These are phyloP conservation scores for Neonectria punicea DNA, from an alignment of 2,329 filamentous ascomycete genomes.

Conservation along the genomic window DNA sequence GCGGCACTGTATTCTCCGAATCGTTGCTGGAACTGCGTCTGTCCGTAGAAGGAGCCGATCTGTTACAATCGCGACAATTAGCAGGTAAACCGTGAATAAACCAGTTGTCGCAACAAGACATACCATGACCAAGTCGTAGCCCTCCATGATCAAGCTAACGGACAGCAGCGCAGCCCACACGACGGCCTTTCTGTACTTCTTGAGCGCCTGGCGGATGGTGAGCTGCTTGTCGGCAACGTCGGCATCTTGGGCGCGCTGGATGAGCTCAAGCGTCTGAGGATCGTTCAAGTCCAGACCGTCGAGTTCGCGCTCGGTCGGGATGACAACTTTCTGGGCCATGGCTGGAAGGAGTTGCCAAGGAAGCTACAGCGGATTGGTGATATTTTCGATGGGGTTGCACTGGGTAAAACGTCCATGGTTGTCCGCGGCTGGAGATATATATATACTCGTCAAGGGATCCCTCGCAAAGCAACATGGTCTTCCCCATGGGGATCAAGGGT, in stretches of 20 bases:
- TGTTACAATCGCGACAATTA: not conserved
- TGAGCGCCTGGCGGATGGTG: slow-evolving; percentile 39
- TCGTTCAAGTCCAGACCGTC: slow-evolving; percentile 25
- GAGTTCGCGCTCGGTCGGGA: slow-evolving; percentile 30
- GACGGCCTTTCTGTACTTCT: slow-evolving; percentile 45
- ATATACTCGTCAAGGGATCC: too few relatives aligned
- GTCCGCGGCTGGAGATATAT: too few relatives aligned
- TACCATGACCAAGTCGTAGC: slow-evolving; percentile 52
- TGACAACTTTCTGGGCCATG: slow-evolving; percentile 23
- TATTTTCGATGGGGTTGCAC: too few relatives aligned
- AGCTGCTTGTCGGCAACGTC: slow-evolving; percentile 35
- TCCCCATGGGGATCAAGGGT: too few relatives aligned
- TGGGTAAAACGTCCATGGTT: too few relatives aligned
- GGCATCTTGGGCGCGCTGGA: slow-evolving; percentile 28
- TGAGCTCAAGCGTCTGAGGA: slow-evolving; percentile 23
- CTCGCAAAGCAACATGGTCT: too few relatives aligned
- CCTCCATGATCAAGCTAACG: slow-evolving; percentile 42
- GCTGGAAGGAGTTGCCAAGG: not conserved
- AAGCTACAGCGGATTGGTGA: too few relatives aligned
- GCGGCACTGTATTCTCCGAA: slow-evolving; percentile 29
- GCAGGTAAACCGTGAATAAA: too few relatives aligned
- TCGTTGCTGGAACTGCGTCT: slow-evolving; percentile 28
- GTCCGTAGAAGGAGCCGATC: slow-evolving; percentile 31
- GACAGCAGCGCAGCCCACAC: slow-evolving; percentile 45
- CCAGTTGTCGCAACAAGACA: slow-evolving; percentile 21